Evolutionary conservation across 2,329 filamentous ascomycete species (phyloP), one percentile per base, ranked within the genome.

Genomic region (Ascochyta fabae): DNA sequence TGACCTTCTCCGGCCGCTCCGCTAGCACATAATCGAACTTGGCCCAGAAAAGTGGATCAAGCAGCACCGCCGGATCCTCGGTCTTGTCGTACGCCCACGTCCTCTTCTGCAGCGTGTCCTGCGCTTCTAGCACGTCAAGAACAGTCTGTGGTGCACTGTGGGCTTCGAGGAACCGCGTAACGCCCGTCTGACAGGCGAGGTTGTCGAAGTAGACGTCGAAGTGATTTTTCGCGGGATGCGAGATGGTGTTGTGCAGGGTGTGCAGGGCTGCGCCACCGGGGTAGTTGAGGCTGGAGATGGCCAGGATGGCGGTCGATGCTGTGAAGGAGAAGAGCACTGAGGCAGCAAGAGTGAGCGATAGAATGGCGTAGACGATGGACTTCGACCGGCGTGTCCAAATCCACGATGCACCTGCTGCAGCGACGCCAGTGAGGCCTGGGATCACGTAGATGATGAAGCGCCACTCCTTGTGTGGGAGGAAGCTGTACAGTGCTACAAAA

Each of bases 381-480:
- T 92, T 93, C 5, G 79, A 69, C n/a, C 84, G 80, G 36, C 88
- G 87, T 0, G 79, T 81, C 77, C 86, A 90, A 41, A 77, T 73
- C 71, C 73, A 76, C 83, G 86, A 84, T 13, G 92, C 91, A 19
- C 87, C 88, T 4, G 91, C 81, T 3, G 91, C 88, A 0, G 92
- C 88, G 3, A 88, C 84, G 10, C 88, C 89, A 0, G 93, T 96
- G 27, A 98, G 79, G 0, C 88, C 83, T 0, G 95, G 95, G 23
- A 96, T 82, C 48, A 86, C 83, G 77, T 98, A 98, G 67, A 98
- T 87, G 65, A 99, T 88, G 80, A 99, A 99, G 16, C 95, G 90
- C 73, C 92, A 90, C 78, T 99, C 95, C 74, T 99, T 99, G 79
- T 99, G 95, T 0, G 94, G 93, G 59, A 96, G 89, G 46, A 92